phyloP scores from a whole-genome alignment of 345 rosid genomes.

The Aquilaria yunnanensis region DNA sequence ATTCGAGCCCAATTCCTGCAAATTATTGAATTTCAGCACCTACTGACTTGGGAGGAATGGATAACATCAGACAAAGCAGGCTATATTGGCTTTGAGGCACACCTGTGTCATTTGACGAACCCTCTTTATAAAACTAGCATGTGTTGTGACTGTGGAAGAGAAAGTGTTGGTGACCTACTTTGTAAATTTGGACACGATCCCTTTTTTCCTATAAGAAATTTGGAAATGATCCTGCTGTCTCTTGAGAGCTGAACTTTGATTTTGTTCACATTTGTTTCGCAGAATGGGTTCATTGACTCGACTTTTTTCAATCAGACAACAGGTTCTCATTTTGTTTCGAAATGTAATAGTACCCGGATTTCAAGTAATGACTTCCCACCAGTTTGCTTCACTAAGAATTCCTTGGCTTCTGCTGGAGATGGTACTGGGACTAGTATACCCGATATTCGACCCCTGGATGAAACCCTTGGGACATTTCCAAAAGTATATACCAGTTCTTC shows the following conservation, averaged over 20 bases:
- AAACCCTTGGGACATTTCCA: slow-evolving; percentile 26
- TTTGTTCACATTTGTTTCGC: slow-evolving; percentile 13
- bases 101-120: no score
- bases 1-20: no score
- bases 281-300: slow-evolving; percentile 33
- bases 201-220: no score
- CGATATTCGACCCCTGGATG: slow-evolving; percentile 20
- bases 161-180: no score
- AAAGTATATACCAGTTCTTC: slow-evolving; percentile 18
- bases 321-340: slow-evolving; percentile 22
- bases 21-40: no score
- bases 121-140: no score
- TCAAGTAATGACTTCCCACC: slow-evolving; percentile 20
- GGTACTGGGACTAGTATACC: slow-evolving; percentile 20
- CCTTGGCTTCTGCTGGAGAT: slow-evolving; percentile 10
- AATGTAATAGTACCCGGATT: slow-evolving; percentile 17
- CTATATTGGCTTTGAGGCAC: no score
- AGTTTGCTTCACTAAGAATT: slow-evolving; percentile 15
- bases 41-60: no score
- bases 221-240: not conserved
- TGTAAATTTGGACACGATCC: no score
- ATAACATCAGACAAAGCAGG: no score
- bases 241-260: not conserved
- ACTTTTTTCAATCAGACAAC: slow-evolving; percentile 16
- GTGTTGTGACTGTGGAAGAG: no score